A percentile compares a stretch with the other conserved stretches of the same genome.
phyloP scores from a whole-genome alignment of 2,329 filamentous ascomycete genomes.

The Aspergillus phoenicis region DNA sequence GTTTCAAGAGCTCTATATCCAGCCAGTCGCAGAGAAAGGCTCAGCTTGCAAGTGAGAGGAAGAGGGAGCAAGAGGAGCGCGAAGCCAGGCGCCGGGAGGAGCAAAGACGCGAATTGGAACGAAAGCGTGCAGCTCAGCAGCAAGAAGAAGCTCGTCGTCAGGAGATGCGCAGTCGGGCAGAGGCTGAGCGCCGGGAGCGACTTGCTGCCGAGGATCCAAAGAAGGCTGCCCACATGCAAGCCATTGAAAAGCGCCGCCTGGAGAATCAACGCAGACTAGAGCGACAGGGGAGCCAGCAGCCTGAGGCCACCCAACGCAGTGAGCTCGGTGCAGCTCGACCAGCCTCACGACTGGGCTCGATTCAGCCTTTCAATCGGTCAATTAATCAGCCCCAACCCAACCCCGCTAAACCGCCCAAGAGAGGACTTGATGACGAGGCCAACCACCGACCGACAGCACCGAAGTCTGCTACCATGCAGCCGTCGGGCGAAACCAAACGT shows the following conservation, averaged over 20 bases:
- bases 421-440: constrained; percentile 67
- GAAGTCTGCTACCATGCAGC: constrained; percentile 54
- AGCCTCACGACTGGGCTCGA: constrained; percentile 49
- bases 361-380: constrained; percentile 62
- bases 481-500: constrained; percentile 75
- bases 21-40: constrained; percentile 67
- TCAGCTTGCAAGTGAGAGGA: constrained; percentile 73
- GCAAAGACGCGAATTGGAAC: constrained; percentile 77
- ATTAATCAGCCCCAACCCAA: constrained; percentile 66
- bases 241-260: constrained; percentile 55
- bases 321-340: constrained; percentile 56
- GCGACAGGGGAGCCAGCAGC: constrained; percentile 48
- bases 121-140: constrained; percentile 65
- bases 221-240: constrained; percentile 66
- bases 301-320: constrained; percentile 45
- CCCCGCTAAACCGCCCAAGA: constrained; percentile 73
- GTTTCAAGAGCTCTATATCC: constrained; percentile 67
- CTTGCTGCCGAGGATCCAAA: constrained; percentile 61
- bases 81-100: constrained; percentile 78
- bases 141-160: constrained; percentile 64
- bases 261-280: constrained; percentile 51
- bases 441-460: constrained; percentile 45
- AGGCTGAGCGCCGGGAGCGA: constrained; percentile 53
- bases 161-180: constrained; percentile 63
- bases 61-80: constrained; percentile 82